Evolutionary conservation across 2,329 filamentous ascomycete genomes (phyloP).

Genomic region (Pseudogymnoascus sp.): DNA sequence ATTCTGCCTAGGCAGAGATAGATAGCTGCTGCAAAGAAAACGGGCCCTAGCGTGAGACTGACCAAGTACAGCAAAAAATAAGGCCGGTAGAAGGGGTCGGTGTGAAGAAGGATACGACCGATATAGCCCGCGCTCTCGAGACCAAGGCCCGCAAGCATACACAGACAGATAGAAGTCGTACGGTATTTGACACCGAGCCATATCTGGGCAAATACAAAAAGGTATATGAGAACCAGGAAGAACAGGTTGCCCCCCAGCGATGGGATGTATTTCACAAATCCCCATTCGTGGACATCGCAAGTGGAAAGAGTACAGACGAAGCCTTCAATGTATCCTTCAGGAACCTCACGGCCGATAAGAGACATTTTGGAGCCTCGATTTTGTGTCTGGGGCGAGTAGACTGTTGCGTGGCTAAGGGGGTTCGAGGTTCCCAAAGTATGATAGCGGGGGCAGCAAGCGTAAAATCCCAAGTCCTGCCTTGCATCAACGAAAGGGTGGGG

Average conservation of each 20-base stretch:
- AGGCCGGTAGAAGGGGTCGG: conserved; percentile 42
- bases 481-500: not conserved
- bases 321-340: conserved; percentile 12
- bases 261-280: conserved; percentile 38
- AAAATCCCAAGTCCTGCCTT: not conserved
- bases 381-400: not conserved
- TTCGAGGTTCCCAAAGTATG: not conserved
- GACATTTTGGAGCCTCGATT: not conserved
- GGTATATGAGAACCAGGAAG: conserved; percentile 44
- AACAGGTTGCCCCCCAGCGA: conserved; percentile 43
- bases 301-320: conserved; percentile 15
- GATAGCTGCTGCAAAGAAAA: conserved; percentile 49
- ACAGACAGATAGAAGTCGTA: conserved; percentile 47
- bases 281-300: conserved; percentile 14
- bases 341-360: not conserved
- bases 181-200: conserved; percentile 42
- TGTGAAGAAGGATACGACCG: conserved; percentile 45
- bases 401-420: not conserved
- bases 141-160: conserved; percentile 44
- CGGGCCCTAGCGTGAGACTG: conserved; percentile 48
- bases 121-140: conserved; percentile 50
- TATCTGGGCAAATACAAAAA: conserved; percentile 42
- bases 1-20: conserved; percentile 52
- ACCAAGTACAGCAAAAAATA: conserved; percentile 49
- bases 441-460: not conserved